phyloP scores from a whole-genome alignment of 73 alveolate species.

The Tetrahymena thermophila region DNA sequence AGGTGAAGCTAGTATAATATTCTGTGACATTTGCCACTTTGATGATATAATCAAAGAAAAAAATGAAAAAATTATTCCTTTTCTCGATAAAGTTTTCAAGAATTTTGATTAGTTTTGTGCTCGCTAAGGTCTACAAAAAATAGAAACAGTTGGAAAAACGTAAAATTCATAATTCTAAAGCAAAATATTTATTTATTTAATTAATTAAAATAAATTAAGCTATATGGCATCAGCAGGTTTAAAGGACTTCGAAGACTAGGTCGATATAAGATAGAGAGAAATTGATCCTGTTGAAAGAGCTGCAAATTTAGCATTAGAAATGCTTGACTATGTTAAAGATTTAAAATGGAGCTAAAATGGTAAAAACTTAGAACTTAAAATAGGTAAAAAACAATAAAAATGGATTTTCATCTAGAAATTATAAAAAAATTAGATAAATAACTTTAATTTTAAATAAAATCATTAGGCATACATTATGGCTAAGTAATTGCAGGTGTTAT shows the following conservation, averaged over 20 bases:
- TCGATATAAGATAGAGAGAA: neutral
- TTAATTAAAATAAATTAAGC: neutral
- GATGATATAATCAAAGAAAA: constrained; percentile 55
- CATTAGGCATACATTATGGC: constrained; percentile 49
- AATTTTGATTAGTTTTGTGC: constrained; percentile 69
- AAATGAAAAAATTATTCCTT: constrained; percentile 2
- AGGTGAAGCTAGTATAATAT: constrained; percentile 64
- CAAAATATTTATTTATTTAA: neutral
- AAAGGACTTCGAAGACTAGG: neutral
- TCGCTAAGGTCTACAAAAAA: constrained; percentile 37
- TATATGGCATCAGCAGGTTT: constrained; percentile 59
- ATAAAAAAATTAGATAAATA: neutral
- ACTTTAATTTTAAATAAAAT: neutral
- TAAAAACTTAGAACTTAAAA: constrained; percentile 10
- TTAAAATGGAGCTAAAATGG: neutral
- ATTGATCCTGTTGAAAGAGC: neutral
- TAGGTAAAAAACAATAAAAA: neutral
- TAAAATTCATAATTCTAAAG: neutral
- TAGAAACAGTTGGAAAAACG: constrained; percentile 86
- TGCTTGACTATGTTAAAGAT: neutral
- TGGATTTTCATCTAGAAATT: neutral
- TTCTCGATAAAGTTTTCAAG: constrained; percentile 59
- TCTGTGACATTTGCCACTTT: constrained; percentile 75
- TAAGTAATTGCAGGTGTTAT: constrained; percentile 60
- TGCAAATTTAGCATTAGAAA: neutral